Evolutionary conservation across 352 stramenopile species (phyloP).

Genomic region (Pythium volutum): DNA sequence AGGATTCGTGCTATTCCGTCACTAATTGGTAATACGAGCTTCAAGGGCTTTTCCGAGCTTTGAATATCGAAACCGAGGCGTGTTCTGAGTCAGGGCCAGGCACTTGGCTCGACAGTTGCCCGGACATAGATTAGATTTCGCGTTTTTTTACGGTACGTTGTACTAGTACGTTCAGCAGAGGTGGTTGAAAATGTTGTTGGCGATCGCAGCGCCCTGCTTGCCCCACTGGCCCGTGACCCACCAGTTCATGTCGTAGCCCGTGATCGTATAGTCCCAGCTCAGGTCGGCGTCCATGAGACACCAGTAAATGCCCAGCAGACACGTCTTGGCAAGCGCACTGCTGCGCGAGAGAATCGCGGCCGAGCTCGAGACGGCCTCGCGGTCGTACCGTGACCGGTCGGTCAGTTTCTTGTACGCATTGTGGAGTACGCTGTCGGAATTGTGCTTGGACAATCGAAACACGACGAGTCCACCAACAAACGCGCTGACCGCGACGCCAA

Average conservation of each 20-base stretch:
- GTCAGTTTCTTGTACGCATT: background rate
- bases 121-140: no score
- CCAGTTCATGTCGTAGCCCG: background rate
- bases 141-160: no score
- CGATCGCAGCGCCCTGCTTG: constrained; percentile 1
- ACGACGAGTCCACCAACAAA: background rate
- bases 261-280: background rate
- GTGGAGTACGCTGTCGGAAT: background rate
- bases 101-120: no score
- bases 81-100: no score
- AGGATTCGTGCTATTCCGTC: no score
- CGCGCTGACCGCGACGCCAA: background rate
- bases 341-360: background rate
- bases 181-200: constrained; percentile 1
- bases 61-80: no score
- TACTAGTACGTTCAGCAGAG: background rate
- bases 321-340: constrained; percentile 3
- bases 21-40: no score
- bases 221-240: constrained; percentile 8
- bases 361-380: background rate
- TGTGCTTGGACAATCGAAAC: background rate
- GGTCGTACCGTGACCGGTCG: background rate
- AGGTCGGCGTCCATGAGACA: constrained; percentile 1
- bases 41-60: no score
- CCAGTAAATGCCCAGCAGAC: constrained; percentile 4